Percentiles rank a stretch among this genome's conserved stretches.
Evolutionary conservation across 2,329 filamentous ascomycete species (phyloP).

Genomic region (Ceratocystis huliohia): DNA sequence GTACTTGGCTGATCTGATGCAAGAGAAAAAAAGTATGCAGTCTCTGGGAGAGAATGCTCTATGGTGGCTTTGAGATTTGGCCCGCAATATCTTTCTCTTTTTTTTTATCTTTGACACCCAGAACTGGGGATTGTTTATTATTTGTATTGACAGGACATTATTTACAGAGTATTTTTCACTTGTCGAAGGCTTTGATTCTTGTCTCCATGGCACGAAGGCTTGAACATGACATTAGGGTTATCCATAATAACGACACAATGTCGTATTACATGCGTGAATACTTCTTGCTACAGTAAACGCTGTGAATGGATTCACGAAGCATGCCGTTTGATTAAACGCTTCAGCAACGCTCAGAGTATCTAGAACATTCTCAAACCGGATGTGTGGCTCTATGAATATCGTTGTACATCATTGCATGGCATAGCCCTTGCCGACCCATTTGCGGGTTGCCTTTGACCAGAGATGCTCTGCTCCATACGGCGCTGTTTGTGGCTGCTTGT

Average conservation of each 20-base stretch:
- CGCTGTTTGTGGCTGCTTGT: neutral
- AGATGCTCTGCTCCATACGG: too few species aligned
- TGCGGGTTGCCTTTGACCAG: too few species aligned
- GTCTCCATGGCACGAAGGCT: too few species aligned
- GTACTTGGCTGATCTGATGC: too few species aligned
- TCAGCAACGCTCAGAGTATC: neutral
- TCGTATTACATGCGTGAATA: neutral
- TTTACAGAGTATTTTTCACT: neutral
- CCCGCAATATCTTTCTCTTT: neutral
- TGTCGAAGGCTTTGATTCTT: neutral
- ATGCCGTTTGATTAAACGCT: neutral
- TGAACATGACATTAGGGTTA: too few species aligned
- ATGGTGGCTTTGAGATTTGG: neutral
- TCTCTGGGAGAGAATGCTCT: neutral
- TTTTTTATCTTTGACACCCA: neutral
- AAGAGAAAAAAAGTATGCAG: too few species aligned
- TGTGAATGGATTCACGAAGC: neutral
- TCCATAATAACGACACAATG: too few species aligned
- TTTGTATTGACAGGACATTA: conserved; percentile 4
- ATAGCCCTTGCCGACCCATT: too few species aligned
- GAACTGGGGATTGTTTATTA: neutral
- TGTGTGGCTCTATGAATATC: too few species aligned
- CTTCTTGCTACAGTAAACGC: neutral
- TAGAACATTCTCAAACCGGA: neutral
- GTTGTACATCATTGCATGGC: too few species aligned